phyloP scores from a whole-genome alignment of 176 grass and related monocot genomes.

The Carex kokanica region DNA sequence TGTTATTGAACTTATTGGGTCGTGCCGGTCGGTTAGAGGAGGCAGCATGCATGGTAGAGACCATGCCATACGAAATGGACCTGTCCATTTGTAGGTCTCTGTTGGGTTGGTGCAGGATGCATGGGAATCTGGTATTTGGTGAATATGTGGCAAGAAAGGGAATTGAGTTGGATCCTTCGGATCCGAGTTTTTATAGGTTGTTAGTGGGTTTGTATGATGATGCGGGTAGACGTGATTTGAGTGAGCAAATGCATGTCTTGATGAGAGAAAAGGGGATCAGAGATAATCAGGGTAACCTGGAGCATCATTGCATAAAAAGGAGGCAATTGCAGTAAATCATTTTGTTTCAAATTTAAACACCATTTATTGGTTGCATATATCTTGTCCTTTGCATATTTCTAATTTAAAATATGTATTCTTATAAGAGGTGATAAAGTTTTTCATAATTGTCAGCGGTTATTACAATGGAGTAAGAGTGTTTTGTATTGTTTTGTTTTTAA shows the following conservation, averaged over 20 bases:
- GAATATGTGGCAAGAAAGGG: slow-evolving; percentile 38
- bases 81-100: slow-evolving; percentile 32
- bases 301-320: too few relatives aligned
- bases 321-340: too few relatives aligned
- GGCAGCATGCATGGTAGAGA: slow-evolving; percentile 39
- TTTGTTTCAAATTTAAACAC: too few relatives aligned
- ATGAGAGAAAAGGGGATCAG: slow-evolving; percentile 23
- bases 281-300: not conserved
- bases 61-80: slow-evolving; percentile 38
- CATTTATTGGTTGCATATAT: too few relatives aligned
- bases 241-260: slow-evolving; percentile 27
- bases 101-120: slow-evolving; percentile 37
- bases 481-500: too few relatives aligned
- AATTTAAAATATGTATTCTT: too few relatives aligned
- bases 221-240: slow-evolving; percentile 32
- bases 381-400: too few relatives aligned
- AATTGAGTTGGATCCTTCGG: slow-evolving; percentile 36
- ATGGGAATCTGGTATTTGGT: slow-evolving; percentile 37
- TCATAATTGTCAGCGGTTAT: too few relatives aligned
- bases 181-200: slow-evolving; percentile 27
- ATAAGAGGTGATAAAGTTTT: too few relatives aligned
- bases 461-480: too few relatives aligned
- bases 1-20: slow-evolving; percentile 63
- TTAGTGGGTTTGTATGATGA: slow-evolving; percentile 40
- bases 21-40: slow-evolving; percentile 52